Base-by-base conservation (phyloP, 2,329 filamentous ascomycete species). In the Bipolaris sorokiniana region DNA sequence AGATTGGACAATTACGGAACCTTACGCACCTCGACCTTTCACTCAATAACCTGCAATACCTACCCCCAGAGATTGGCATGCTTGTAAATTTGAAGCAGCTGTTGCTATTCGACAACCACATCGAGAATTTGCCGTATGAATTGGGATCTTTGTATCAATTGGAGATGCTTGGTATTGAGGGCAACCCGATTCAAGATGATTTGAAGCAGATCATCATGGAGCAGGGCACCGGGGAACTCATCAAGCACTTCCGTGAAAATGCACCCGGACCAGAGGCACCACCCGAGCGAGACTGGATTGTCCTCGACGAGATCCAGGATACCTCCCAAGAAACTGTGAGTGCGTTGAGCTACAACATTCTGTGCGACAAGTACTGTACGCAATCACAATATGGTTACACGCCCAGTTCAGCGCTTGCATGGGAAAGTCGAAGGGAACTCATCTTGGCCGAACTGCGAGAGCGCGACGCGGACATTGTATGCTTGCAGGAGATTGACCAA, bases 1-100 rank as follows among this genome's bases (percentile, higher is more conserved):
- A 88, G 20, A 92, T 99, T 73, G 93, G 95, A 37, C 85, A 89
- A 67, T 82, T 99, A 63, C 88, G 93, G 63, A 89, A 90, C 62
- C 80, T 99, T 47, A 90, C 87, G 34, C 86, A 93, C 69, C 84
- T 99, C 47, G 94, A 99, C 76, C 84, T 93, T 3, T 98, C 95
- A 0, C 88, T 89, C 79, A 99, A 99, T 76, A 86, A 94, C 60
- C 83, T 99, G 58, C 84, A 84, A 7, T 87, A 90, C 63, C 81
- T 99, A 3, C 95, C 95, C 1, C 86, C 90, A 20, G 94, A 99
- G 80, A 87, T 99, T 59, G 95, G 95, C 72, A 99, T 98, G 94
- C 91, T 97, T 69, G 95, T 93, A 26, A 95, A 93, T 66, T 82
- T 99, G 53, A 92, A 91, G 78, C 88, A 90, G 64, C 83, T 99